Evolutionary conservation across 345 rosid species (phyloP).

Genomic region (Murraya paniculata): DNA sequence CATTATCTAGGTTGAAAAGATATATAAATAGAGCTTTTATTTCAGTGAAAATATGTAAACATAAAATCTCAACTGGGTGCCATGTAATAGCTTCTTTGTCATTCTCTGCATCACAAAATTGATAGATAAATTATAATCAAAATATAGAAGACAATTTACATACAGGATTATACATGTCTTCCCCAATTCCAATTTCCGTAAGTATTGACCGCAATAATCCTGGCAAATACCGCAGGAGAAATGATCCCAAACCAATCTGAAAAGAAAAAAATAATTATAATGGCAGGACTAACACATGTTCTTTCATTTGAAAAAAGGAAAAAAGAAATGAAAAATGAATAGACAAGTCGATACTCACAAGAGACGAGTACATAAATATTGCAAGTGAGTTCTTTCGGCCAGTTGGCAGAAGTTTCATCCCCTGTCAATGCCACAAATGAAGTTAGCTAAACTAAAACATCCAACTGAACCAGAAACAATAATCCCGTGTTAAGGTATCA

Average conservation of each 20-base stretch:
- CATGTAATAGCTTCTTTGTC: background rate
- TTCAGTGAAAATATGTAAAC: background rate
- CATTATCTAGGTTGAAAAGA: background rate
- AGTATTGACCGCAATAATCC: constrained; percentile 55
- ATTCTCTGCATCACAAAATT: background rate
- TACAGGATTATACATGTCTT: constrained; percentile 99
- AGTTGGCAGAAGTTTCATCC: constrained; percentile 92
- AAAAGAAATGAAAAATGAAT: background rate
- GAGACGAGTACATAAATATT: constrained; percentile 69
- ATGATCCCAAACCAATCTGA: constrained; percentile 89
- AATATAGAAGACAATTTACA: constrained; percentile 53
- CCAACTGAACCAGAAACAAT: background rate
- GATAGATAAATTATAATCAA: background rate
- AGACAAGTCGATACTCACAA: constrained; percentile 45
- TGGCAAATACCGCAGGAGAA: constrained; percentile 77
- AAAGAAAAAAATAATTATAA: background rate
- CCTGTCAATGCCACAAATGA: constrained; percentile 42
- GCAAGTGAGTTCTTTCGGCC: constrained; percentile 82
- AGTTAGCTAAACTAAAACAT: background rate
- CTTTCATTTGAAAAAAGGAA: background rate
- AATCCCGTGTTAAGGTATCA: background rate
- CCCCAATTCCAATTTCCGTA: constrained; percentile 74
- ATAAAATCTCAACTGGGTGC: background rate
- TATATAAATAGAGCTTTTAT: background rate
- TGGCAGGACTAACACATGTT: background rate